These are phyloP conservation scores for Cutaneotrichosporon sp. DNA, from an alignment of 1,284 basidiomycete genomes.

Conservation along the genomic window DNA sequence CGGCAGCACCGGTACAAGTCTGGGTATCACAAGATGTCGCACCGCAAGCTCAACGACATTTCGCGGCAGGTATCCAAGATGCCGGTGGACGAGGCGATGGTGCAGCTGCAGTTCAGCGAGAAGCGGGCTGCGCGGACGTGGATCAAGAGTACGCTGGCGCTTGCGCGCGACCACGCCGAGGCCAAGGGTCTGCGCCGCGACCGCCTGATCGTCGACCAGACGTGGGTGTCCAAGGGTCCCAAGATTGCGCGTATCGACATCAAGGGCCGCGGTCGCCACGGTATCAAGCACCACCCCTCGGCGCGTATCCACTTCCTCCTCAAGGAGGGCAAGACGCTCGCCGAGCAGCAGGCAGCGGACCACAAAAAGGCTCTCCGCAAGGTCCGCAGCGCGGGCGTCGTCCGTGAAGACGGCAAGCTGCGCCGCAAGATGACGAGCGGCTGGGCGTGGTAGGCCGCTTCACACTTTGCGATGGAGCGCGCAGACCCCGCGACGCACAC, in stretches of 20 bases:
- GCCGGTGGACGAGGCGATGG: conserved; percentile 86
- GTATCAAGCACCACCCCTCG: conserved; percentile 70
- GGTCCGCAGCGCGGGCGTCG: conserved; percentile 70
- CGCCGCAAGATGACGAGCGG: conserved; percentile 60
- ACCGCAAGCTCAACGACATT: conserved; percentile 83
- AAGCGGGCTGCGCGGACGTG: conserved; percentile 73
- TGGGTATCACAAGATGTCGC: conserved; percentile 85
- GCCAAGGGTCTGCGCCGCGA: conserved; percentile 69
- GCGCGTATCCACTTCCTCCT: conserved; percentile 74
- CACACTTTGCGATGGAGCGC: no score
- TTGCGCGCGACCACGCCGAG: conserved; percentile 81
- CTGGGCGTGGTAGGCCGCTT: conserved; percentile 82
- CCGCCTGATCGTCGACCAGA: conserved; percentile 80
- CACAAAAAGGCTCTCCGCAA: conserved; percentile 64
- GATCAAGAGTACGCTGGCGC: conserved; percentile 79
- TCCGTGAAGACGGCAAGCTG: conserved; percentile 71
- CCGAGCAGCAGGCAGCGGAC: conserved; percentile 61
- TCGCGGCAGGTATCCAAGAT: conserved; percentile 80
- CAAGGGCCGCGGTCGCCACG: conserved; percentile 75
- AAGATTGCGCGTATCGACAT: conserved; percentile 69
- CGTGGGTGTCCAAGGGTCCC: conserved; percentile 85
- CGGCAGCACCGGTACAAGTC: conserved; percentile 53
- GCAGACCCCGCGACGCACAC: no score
- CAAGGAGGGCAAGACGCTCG: conserved; percentile 73
- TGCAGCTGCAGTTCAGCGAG: conserved; percentile 93